Conservation (phyloP, 768 basidiomycete genomes). For the Suillus sp. region DNA sequence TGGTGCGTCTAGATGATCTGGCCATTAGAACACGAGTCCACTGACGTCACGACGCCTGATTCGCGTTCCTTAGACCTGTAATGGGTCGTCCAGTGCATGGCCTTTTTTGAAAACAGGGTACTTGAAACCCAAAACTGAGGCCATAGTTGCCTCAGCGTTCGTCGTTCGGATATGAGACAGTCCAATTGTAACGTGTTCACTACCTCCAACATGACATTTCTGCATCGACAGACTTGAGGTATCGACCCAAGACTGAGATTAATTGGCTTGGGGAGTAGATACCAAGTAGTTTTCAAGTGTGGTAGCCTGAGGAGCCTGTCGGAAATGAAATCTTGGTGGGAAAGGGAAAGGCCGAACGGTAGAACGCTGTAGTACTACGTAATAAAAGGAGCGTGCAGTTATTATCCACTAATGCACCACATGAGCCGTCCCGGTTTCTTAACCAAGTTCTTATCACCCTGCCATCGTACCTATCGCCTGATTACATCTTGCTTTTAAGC, state of each 20-base stretch:
- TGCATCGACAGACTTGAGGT: not conserved
- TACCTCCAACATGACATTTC: not conserved
- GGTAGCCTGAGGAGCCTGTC: not conserved
- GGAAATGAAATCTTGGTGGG: not conserved
- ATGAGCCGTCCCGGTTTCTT: slow-evolving; percentile 3
- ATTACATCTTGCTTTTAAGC: not conserved
- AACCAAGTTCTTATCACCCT: not conserved
- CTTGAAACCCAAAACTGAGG: too few relatives aligned
- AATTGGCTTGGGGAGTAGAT: not conserved
- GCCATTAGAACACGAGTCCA: not conserved
- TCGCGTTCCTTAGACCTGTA: not conserved
- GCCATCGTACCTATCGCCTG: not conserved
- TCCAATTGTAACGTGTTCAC: not conserved
- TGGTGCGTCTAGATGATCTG: not conserved
- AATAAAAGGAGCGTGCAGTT: not conserved
- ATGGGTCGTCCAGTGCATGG: not conserved
- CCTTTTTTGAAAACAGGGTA: not conserved
- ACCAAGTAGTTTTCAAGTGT: not conserved
- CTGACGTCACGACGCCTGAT: not conserved
- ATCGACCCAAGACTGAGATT: not conserved
- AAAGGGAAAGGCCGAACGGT: not conserved
- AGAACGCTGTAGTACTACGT: not conserved
- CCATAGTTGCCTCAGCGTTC: not conserved
- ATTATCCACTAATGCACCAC: slow-evolving; percentile 1
- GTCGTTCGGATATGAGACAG: not conserved